A percentile compares a stretch with the other conserved stretches of the same genome.
These are phyloP conservation scores for Vigna unguiculata DNA, from an alignment of 306 rosid species.

Conservation along the genomic window DNA sequence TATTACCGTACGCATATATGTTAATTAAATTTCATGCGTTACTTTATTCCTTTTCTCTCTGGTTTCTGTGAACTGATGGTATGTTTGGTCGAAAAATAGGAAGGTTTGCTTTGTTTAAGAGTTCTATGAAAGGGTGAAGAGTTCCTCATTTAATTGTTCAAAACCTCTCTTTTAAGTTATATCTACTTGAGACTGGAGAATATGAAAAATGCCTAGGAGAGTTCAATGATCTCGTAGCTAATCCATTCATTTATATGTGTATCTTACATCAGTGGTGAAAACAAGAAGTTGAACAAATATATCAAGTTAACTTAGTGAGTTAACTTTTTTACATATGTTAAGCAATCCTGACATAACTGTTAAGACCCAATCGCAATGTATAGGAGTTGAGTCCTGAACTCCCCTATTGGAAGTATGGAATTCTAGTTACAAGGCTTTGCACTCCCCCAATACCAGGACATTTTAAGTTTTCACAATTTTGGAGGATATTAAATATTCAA, in stretches of 20 bases:
- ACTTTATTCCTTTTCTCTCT: conserved; percentile 5
- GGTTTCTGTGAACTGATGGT: conserved; percentile 29
- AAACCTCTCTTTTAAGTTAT: conserved; percentile 5
- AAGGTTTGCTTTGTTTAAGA: background rate
- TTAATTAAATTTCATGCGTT: conserved; percentile 3
- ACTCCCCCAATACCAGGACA: background rate
- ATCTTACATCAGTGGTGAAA: too few relatives aligned
- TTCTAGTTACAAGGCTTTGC: background rate
- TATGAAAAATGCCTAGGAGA: too few relatives aligned
- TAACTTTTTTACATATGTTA: too few relatives aligned
- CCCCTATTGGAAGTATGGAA: background rate
- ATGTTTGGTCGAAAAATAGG: conserved; percentile 17
- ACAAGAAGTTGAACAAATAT: too few relatives aligned
- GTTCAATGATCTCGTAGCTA: too few relatives aligned
- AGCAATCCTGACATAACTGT: background rate
- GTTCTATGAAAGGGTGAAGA: background rate
- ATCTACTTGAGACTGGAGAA: too few relatives aligned
- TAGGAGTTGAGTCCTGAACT: background rate
- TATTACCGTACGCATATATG: conserved; percentile 35
- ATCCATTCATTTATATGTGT: too few relatives aligned
- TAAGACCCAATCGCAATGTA: background rate
- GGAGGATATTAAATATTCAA: conserved; percentile 28
- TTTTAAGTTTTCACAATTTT: conserved; percentile 3
- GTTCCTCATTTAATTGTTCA: conserved; percentile 5
- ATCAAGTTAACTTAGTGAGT: too few relatives aligned